phyloP scores from a whole-genome alignment of 2,329 filamentous ascomycete species.

The Incumbomyces lentus region DNA sequence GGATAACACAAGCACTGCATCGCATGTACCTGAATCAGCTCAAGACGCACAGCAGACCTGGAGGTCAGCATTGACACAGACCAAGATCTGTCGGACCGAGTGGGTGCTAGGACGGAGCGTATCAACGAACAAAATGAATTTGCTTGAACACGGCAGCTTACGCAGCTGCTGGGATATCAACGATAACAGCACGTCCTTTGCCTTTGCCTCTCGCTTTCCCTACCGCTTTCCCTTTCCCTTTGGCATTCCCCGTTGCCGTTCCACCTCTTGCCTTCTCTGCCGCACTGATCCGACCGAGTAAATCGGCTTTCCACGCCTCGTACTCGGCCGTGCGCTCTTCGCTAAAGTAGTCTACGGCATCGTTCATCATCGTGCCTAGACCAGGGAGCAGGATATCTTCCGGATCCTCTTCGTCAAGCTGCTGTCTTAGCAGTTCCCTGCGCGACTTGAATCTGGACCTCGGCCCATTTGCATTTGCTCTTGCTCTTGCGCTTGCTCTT shows the following conservation, averaged over 20 bases:
- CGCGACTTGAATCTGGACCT: not conserved
- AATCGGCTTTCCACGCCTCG: slow-evolving; percentile 33
- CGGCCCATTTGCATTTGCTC: not conserved
- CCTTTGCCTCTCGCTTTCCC: not conserved
- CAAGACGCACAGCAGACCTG: no score
- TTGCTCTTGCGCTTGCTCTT: not conserved
- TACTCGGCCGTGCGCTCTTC: slow-evolving; percentile 34
- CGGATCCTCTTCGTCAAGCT: slow-evolving; percentile 18
- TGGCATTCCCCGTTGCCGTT: not conserved
- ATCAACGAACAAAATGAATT: no score
- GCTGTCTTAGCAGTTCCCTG: not conserved
- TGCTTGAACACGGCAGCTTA: no score
- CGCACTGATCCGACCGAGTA: slow-evolving; percentile 29
- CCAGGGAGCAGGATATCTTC: slow-evolving; percentile 34
- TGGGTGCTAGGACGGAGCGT: no score
- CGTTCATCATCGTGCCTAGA: slow-evolving; percentile 42
- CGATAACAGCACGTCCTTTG: not conserved
- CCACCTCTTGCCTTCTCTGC: slow-evolving; percentile 19
- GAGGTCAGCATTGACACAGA: no score
- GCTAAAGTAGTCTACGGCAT: slow-evolving; percentile 37
- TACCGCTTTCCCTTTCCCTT: slow-evolving; percentile 3
- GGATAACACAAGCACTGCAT: not conserved
- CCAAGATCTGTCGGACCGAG: no score
- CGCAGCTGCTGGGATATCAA: slow-evolving; percentile 1
- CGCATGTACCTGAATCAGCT: no score